Base-by-base conservation (phyloP, 352 stramenopile species). In the Thalassiosira livingstoniorum region DNA sequence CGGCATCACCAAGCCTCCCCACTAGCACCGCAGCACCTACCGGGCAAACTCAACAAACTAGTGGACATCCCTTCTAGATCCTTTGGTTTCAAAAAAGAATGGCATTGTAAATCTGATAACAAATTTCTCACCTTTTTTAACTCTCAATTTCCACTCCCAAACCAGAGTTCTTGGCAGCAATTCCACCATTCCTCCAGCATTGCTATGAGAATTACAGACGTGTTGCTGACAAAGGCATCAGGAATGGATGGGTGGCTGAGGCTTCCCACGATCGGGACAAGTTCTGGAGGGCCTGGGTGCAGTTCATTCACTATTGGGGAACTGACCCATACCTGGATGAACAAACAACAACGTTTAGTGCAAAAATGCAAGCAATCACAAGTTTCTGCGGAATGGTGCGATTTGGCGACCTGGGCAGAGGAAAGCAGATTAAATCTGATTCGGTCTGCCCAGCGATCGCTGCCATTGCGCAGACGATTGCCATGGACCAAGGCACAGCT, bases 81-180 rank as follows among this genome's bases (percentile, higher is more conserved):
- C 7, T 82, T 77, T 55, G 64, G 64, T 1, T 55, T 32, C 64
- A 64, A 62, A 25, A 47, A 66, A 29, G 29, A 61, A 68, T 81
- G 74, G 63, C 29, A 62, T 68, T 76, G 23, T 34, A 42, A 63
- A 39, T 23, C 54, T 31, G 54, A 82, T 27, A 35, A 23, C 21
- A 43, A 57, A 1, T 63, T 82, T 11, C 45, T 82, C 15, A 51
- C 32, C 2, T 70, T 78, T 11, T 76, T 77, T 27, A 77, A 82
- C 23, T 10, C 4, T 29, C 27, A 43, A 11, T 76, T 82, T 45
- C 75, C 75, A 2, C 23, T 82, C 1, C 75, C 65, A 31, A 23
- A 70, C 5, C 65, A 77, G 75, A 21, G n/a, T n/a, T 76, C 51
- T 39, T 82, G 74, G 74, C 39, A 42, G 1, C 23, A 76, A 5